Evolutionary conservation across 2,329 filamentous ascomycete genomes (phyloP), one percentile per base, ranked within the genome.

Genomic region (Coniochaeta prunicola): DNA sequence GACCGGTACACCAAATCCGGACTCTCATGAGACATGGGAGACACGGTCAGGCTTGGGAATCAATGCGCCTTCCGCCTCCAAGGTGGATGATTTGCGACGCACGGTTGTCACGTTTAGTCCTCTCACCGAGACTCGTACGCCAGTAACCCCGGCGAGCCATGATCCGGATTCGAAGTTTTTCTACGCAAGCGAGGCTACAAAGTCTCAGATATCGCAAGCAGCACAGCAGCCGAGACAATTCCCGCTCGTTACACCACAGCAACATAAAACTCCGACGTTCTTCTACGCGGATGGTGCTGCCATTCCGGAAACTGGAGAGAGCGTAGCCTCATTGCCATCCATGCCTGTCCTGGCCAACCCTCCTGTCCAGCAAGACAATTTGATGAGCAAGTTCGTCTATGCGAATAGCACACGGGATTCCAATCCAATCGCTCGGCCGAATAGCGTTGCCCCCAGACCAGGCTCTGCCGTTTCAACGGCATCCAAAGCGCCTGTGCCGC

Each of bases 131-230:
- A 61, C 63, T 8, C 66, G 66, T 19, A 63, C 33, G 17, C 30
- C 17, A 34, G 33, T 2, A 21, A 17, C 58, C 24, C 61, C 65
- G 57, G 60, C 64, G 50, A 69, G 64, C 60, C 65, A 71, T 66
- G 66, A 71, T 61, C 65, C 68, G 21, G 80, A 83, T 57, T 75
- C 87, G 57, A 93, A 91, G 76, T 97, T 97, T 80, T 97, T 99
- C 71, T 92, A 96, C 70, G 94, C 92, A 30, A 91, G 87, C 70
- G 91, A 96, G 65, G 89, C 82, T 24, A 65, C 63, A 40, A 87
- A 83, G 65, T 69, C 73, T 42, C 38, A 69, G 38, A 56, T 53
- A 38, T 55, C 59, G 45, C 61, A 62, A 17, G 55, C 57, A 34
- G 58, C 62, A 17, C 68, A 62, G 36, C 58, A 53, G 5, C 12